These are phyloP conservation scores for Iberis pinnata DNA, from an alignment of 345 rosid species.

Conservation along the genomic window DNA sequence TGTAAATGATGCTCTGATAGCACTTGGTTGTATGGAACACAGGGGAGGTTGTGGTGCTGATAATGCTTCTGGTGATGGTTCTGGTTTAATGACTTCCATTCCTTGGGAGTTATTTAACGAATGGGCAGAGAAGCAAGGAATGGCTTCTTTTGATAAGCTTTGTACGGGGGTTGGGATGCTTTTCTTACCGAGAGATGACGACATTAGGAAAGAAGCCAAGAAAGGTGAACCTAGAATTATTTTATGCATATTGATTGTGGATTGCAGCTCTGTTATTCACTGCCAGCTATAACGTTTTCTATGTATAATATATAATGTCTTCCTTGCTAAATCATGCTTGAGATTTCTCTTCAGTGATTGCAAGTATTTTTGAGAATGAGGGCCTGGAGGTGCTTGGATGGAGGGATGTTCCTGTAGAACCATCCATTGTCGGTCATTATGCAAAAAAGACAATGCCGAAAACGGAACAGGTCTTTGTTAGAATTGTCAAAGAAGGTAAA, in stretches of 20 bases:
- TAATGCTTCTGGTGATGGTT: conserved; percentile 93
- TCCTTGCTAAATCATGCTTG: conserved; percentile 17
- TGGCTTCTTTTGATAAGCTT: conserved; percentile 59
- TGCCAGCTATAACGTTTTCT: background rate
- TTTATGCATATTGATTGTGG: conserved; percentile 13
- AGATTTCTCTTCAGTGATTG: conserved; percentile 45
- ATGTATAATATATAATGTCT: background rate
- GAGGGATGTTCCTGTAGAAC: conserved; percentile 88
- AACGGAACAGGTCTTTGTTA: conserved; percentile 89
- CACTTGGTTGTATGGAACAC: conserved; percentile 99
- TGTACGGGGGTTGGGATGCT: conserved; percentile 97
- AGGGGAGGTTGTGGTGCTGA: conserved; percentile 99
- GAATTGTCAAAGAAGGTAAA: conserved; percentile 77
- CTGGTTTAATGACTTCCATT: conserved; percentile 93
- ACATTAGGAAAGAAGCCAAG: conserved; percentile 59
- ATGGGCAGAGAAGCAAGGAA: conserved; percentile 76
- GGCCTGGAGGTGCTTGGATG: conserved; percentile 99
- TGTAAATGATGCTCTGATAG: conserved; percentile 68
- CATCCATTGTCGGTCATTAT: conserved; percentile 75
- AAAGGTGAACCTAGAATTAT: conserved; percentile 43
- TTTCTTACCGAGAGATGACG: conserved; percentile 67
- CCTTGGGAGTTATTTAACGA: conserved; percentile 87
- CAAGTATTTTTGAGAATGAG: conserved; percentile 76
- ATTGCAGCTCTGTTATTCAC: conserved; percentile 2
- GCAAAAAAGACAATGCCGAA: conserved; percentile 95